Evolutionary conservation across 257 asterid species (phyloP).

Genomic region (Solanum tarijense): DNA sequence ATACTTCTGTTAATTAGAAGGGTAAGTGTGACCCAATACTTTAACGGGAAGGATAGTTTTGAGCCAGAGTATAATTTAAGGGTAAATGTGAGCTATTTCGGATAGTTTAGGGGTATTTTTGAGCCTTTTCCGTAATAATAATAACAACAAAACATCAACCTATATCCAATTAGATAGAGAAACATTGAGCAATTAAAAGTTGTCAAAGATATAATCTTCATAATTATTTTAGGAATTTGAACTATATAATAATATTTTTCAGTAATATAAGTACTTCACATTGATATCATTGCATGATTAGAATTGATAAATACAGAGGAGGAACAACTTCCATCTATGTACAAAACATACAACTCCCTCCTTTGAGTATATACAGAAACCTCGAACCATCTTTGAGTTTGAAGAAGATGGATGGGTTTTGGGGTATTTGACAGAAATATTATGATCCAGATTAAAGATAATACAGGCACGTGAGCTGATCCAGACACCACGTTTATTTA

Average conservation of each 20-base stretch:
- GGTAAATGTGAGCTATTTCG: no score
- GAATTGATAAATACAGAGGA: not conserved
- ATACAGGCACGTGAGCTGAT: not conserved
- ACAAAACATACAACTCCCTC: not conserved
- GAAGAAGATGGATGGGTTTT: not conserved
- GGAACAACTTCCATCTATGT: not conserved
- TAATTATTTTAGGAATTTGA: not conserved
- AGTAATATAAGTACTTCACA: not conserved
- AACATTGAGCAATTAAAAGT: not conserved
- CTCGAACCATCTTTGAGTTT: not conserved
- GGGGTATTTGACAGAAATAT: not conserved
- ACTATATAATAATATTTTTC: not conserved
- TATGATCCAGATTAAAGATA: not conserved
- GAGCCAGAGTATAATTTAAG: no score
- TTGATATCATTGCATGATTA: not conserved
- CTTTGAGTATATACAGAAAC: not conserved
- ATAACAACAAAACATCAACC: not conserved
- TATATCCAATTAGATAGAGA: no score
- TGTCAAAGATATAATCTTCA: not conserved
- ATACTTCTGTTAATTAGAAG: no score
- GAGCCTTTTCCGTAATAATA: no score
- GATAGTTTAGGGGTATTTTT: no score
- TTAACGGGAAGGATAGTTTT: no score
- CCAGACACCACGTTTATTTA: accelerated
- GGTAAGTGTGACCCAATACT: no score